phyloP scores from a whole-genome alignment of 345 rosid genomes.

The Euphorbia peplus region DNA sequence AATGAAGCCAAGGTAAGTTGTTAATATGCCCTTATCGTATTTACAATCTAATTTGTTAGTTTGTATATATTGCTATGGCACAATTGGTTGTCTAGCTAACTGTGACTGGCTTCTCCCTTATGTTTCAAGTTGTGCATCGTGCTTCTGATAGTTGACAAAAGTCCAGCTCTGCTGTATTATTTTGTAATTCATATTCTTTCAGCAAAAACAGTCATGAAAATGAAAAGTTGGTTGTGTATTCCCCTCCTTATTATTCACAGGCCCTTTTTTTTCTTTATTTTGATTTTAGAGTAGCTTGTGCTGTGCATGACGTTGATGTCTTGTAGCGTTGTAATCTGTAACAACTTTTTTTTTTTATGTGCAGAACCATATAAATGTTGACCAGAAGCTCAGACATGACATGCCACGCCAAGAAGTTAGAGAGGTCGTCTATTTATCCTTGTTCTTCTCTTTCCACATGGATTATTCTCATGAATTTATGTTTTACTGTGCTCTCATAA shows the following conservation, averaged over 20 bases:
- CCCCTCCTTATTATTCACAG: not conserved
- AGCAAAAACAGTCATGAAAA: not conserved
- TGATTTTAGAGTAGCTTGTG: no score
- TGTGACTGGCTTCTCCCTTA: not conserved
- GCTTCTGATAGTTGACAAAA: not conserved
- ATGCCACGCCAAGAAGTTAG: slow-evolving; percentile 69
- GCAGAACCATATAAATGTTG: slow-evolving; percentile 62
- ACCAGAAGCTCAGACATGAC: slow-evolving; percentile 66
- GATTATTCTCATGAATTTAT: slow-evolving; percentile 1
- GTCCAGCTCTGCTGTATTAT: not conserved
- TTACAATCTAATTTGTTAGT: no score
- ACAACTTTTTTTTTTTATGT: not conserved
- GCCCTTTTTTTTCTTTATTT: not conserved
- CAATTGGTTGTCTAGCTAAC: not conserved
- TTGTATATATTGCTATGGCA: no score
- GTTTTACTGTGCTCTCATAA: no score
- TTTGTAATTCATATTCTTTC: not conserved
- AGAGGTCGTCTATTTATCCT: slow-evolving; percentile 38
- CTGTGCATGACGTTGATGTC: no score
- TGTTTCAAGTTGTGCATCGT: not conserved
- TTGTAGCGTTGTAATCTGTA: not conserved
- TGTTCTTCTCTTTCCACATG: not conserved
- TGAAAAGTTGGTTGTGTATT: not conserved
- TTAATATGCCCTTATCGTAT: not conserved
- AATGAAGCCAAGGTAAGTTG: slow-evolving; percentile 59